Conservation (phyloP, 2,329 filamentous ascomycete genomes). For the Microcera coccophila region DNA sequence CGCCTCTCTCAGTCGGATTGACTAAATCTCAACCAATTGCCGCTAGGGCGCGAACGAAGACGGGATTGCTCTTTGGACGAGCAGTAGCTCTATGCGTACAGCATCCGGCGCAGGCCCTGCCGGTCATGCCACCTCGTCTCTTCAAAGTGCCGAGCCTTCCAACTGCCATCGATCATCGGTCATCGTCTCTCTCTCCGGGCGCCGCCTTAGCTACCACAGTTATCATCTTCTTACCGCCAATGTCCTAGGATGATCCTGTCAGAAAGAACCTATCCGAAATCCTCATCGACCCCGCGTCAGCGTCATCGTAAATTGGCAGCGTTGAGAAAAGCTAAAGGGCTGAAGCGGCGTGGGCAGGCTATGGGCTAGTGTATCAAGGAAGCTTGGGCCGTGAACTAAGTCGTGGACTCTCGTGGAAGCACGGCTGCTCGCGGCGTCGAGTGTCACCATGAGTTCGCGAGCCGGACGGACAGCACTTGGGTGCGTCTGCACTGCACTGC, state of each 20-base stretch:
- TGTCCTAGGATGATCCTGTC: conserved; percentile 1
- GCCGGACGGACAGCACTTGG: neutral
- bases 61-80: conserved; percentile 1
- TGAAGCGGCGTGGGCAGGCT: neutral
- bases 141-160: neutral
- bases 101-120: conserved; percentile 25
- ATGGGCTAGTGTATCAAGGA: neutral
- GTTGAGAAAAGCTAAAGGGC: neutral
- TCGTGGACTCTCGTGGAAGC: too few species aligned
- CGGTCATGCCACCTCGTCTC: conserved; percentile 26
- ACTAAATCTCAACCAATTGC: neutral
- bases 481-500: too few species aligned
- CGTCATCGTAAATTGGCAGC: neutral
- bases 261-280: neutral
- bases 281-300: neutral
- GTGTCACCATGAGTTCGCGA: conserved; percentile 1
- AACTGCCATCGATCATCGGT: neutral
- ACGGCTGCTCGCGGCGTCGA: neutral
- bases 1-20: neutral
- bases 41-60: neutral
- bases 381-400: neutral
- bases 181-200: too few species aligned
- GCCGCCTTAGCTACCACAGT: too few species aligned
- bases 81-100: conserved; percentile 21
- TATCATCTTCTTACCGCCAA: neutral